Base-by-base conservation (phyloP, 106 monocot species). In the Triglochin maritima region DNA sequence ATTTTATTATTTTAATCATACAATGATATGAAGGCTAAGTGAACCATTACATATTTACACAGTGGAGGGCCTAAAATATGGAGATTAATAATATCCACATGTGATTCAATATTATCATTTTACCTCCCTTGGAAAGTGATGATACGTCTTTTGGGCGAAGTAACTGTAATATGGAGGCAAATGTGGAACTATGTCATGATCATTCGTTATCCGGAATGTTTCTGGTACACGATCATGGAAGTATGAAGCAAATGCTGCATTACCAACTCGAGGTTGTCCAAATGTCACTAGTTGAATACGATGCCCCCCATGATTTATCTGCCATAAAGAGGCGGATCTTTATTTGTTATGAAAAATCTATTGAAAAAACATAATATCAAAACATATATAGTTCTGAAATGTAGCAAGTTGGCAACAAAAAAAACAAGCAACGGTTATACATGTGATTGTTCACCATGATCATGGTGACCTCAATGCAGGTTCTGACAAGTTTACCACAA, bases 221-320 rank as follows among this genome's bases (percentile, higher is more conserved):
- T 76, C 46, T 8, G 86, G 87, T 10, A 96, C 81, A 74, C 83
- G 79, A 7, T 78, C 65, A 52, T 64, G 76, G 69, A 96, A 96
- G 63, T 81, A 85, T 12, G 90, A 85, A 52, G 85, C 87, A 75
- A 96, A 96, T 64, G 45, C 83, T 63, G 79, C 80, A 78, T 96
- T 96, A 14, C 95, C 95, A n/a, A 96, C 71, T 13, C 95, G 87
- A 60, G 95, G 95, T 71, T 96, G 95, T 52, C 95, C 95, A 81
- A 85, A 96, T 60, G 95, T 96, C 80, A 96, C 88, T 13, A 87
- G 73, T 71, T 85, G 77, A 68, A 88, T 69, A 70, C 83, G 51
- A 43, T 67, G 5, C 14, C 72, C 48, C 62, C 83, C 87, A 59
- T 80, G 16, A 58, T 90, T 96, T 50, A 96, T 81, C 95, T 96